Conservation (phyloP, 768 basidiomycete genomes). For the Agrocybe pediades region DNA sequence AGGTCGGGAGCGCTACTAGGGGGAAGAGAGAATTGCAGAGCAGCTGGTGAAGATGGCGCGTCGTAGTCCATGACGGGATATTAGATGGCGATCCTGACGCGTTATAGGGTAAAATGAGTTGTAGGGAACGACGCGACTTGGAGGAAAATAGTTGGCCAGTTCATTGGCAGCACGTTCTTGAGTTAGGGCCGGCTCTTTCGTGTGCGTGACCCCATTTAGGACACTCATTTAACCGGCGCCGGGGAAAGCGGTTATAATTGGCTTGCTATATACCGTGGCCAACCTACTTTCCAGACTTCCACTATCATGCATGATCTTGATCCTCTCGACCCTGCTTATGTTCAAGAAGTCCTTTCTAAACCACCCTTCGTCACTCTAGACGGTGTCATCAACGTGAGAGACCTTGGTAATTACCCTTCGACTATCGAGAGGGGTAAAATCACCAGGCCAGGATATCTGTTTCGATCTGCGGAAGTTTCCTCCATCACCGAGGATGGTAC, state of each 20-base stretch:
- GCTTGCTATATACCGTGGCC: not conserved
- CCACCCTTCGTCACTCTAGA: constrained; percentile 70
- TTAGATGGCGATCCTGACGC: constrained; percentile 9
- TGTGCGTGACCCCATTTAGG: constrained; percentile 27
- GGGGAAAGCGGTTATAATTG: constrained; percentile 10
- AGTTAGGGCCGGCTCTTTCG: constrained; percentile 43
- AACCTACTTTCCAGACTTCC: constrained; percentile 1
- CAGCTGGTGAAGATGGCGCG: constrained; percentile 54
- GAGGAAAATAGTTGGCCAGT: constrained; percentile 32
- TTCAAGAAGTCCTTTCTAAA: constrained; percentile 61
- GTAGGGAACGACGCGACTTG: constrained; percentile 31
- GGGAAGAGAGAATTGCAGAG: constrained; percentile 51
- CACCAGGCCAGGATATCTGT: constrained; percentile 59
- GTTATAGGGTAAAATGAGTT: constrained; percentile 8
- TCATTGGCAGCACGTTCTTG: constrained; percentile 22
- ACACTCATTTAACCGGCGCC: constrained; percentile 17
- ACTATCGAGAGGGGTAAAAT: constrained; percentile 43
- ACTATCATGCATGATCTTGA: constrained; percentile 52
- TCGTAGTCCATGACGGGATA: constrained; percentile 52
- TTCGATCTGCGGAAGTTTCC: constrained; percentile 75
- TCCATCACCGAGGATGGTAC: constrained; percentile 71
- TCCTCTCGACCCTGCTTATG: constrained; percentile 67
- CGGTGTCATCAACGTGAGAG: constrained; percentile 78
- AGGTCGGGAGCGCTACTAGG: constrained; percentile 50
- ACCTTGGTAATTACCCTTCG: constrained; percentile 66